A percentile compares a stretch with the other conserved stretches of the same genome.
Conservation (phyloP, 1,139 yeast species). For the Candida sanyaensis region DNA sequence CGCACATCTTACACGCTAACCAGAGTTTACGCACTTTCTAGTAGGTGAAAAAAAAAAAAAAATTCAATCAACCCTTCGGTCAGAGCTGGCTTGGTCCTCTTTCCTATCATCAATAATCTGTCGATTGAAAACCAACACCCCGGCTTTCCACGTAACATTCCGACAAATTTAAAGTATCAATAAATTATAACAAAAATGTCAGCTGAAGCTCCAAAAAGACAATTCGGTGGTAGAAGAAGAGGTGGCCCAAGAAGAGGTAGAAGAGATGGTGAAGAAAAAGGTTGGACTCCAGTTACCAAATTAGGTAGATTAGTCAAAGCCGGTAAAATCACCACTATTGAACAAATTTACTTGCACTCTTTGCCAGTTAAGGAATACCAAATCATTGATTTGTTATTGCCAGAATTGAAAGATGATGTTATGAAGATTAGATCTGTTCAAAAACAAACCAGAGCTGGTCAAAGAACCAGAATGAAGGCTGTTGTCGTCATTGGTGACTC, state of each 20-base stretch:
- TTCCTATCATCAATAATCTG: conserved; percentile 20
- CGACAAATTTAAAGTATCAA: conserved; percentile 48
- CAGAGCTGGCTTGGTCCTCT: background rate
- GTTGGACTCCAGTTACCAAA: conserved; percentile 99
- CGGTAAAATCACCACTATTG: conserved; percentile 94
- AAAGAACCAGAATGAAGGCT: conserved; percentile 99
- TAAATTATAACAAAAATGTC: conserved; percentile 49
- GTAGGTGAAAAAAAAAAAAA: background rate
- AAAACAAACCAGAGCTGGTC: conserved; percentile 99
- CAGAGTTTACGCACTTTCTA: too few relatives aligned
- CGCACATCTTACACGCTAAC: background rate
- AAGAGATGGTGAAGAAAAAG: conserved; percentile 91
- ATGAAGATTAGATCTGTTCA: conserved; percentile 99
- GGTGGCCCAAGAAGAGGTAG: conserved; percentile 62
- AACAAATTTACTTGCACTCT: conserved; percentile 99
- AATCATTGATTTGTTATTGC: conserved; percentile 95
- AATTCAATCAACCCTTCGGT: background rate
- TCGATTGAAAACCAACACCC: conserved; percentile 91
- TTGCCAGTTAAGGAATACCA: conserved; percentile 99
- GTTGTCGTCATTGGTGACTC: conserved; percentile 99
- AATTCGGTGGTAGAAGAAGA: conserved; percentile 59
- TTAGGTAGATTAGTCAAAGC: conserved; percentile 99
- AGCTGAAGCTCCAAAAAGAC: conserved; percentile 62
- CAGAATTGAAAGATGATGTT: conserved; percentile 96
- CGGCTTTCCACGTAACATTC: conserved; percentile 92